Conservation (phyloP, 164 flowering plant genomes). For the Macadamia integrifolia region DNA sequence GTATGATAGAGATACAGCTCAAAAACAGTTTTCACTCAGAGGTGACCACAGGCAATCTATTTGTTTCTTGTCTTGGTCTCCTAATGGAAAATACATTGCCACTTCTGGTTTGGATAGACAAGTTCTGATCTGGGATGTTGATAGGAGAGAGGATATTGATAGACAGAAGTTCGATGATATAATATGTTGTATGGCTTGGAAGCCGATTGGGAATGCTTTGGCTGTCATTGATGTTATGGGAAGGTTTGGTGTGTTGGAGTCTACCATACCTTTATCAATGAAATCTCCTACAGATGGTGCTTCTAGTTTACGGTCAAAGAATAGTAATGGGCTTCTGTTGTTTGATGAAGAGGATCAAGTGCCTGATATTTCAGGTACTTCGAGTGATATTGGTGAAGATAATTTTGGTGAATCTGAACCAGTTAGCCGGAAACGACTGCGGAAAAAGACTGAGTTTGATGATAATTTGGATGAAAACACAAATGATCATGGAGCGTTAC, state of each 20-base stretch:
- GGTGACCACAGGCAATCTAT: constrained; percentile 75
- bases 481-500: constrained; percentile 30
- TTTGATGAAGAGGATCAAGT: constrained; percentile 71
- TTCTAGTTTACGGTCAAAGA: constrained; percentile 43
- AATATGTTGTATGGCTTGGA: constrained; percentile 87
- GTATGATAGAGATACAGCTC: constrained; percentile 96
- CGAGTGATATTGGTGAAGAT: constrained; percentile 72
- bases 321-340: constrained; percentile 53
- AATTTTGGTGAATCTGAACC: constrained; percentile 55
- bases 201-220: constrained; percentile 78
- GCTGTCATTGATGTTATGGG: constrained; percentile 93
- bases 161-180: constrained; percentile 79
- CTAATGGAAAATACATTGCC: constrained; percentile 95
- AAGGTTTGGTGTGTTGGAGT: constrained; percentile 90
- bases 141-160: constrained; percentile 76
- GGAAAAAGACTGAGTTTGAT: constrained; percentile 41
- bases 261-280: constrained; percentile 80
- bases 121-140: constrained; percentile 87
- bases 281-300: constrained; percentile 83
- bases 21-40: constrained; percentile 67
- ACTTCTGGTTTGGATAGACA: constrained; percentile 85
- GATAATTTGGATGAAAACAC: constrained; percentile 42
- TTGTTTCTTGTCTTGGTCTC: constrained; percentile 91
- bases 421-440: constrained; percentile 56
- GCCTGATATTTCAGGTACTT: constrained; percentile 52